Evolutionary conservation across 805 yeast genomes (phyloP).

Genomic region (Ogataea henricii): DNA sequence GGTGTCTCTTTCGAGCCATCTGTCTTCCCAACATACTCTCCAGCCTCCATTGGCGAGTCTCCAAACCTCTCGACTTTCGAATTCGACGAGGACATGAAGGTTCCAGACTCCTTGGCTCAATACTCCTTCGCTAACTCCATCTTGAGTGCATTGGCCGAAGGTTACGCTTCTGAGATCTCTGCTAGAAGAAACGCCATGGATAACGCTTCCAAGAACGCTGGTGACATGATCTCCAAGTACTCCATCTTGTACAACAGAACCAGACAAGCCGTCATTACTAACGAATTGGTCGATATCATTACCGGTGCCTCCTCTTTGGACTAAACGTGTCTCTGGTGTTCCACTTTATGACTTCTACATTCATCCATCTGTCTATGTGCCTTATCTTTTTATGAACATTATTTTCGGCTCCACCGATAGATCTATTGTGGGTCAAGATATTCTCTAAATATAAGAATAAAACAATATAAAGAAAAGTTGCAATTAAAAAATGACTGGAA

Average conservation of each 20-base stretch:
- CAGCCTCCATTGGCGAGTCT: slow-evolving; percentile 74
- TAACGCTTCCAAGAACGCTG: slow-evolving; percentile 99
- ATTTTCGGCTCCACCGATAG: slow-evolving; percentile 9
- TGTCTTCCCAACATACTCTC: slow-evolving; percentile 62
- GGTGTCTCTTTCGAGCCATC: slow-evolving; percentile 92
- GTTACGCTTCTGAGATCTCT: slow-evolving; percentile 95
- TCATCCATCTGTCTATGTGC: slow-evolving; percentile 7
- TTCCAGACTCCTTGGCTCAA: slow-evolving; percentile 73
- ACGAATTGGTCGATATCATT: slow-evolving; percentile 98
- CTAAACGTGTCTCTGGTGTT: slow-evolving; percentile 40
- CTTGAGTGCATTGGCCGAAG: slow-evolving; percentile 92
- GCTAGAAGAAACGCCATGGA: slow-evolving; percentile 99
- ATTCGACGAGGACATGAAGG: slow-evolving; percentile 65
- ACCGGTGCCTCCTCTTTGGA: slow-evolving; percentile 99
- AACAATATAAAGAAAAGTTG: slow-evolving; percentile 5
- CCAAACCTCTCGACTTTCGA: slow-evolving; percentile 85
- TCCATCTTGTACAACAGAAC: slow-evolving; percentile 98
- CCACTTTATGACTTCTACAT: slow-evolving; percentile 6
- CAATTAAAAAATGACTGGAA: neutral
- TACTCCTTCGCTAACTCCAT: slow-evolving; percentile 89
- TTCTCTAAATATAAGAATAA: slow-evolving; percentile 10
- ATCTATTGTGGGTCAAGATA: slow-evolving; percentile 4
- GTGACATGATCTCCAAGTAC: slow-evolving; percentile 96
- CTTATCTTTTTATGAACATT: slow-evolving; percentile 12
- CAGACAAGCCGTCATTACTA: slow-evolving; percentile 98